These are phyloP conservation scores for Claviceps humidiphila DNA, from an alignment of 2,329 filamentous ascomycete species.

Conservation along the genomic window DNA sequence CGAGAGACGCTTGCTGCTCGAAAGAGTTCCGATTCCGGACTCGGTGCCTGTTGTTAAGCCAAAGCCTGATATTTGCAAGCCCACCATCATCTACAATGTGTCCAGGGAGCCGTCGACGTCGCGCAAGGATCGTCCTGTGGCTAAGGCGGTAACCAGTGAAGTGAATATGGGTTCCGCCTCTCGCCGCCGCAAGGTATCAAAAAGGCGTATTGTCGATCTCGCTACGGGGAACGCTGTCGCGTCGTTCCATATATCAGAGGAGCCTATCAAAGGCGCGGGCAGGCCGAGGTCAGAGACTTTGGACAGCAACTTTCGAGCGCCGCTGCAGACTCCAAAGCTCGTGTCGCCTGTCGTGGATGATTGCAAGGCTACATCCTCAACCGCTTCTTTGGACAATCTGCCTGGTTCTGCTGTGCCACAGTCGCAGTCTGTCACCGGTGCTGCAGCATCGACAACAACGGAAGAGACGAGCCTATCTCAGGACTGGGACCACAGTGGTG, in stretches of 20 bases:
- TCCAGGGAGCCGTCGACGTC: constrained; percentile 37
- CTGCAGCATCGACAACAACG: neutral
- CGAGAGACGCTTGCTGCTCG: constrained; percentile 73
- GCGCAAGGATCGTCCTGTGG: constrained; percentile 45
- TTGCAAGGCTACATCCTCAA: constrained; percentile 13
- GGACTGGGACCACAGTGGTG: constrained; percentile 56
- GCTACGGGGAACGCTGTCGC: constrained; percentile 35
- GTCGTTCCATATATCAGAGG: constrained; percentile 16
- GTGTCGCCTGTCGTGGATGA: constrained; percentile 18
- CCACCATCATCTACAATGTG: constrained; percentile 42
- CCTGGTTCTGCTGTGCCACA: neutral
- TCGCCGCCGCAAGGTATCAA: constrained; percentile 46
- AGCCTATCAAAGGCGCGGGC: constrained; percentile 11
- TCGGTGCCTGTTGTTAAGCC: constrained; percentile 68
- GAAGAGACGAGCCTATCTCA: constrained; percentile 22
- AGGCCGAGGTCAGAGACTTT: constrained; percentile 11
- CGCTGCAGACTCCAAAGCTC: constrained; percentile 26
- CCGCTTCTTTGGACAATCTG: neutral
- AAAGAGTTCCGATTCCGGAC: constrained; percentile 63
- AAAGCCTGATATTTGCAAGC: constrained; percentile 52
- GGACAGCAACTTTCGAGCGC: constrained; percentile 31
- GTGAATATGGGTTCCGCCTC: constrained; percentile 40
- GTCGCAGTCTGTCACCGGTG: neutral
- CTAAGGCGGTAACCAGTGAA: constrained; percentile 43
- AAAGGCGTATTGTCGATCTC: constrained; percentile 51